Evolutionary conservation across 352 stramenopile genomes (phyloP), one percentile per base, ranked within the genome.

Genomic region (Phytophthora chlamydospora): DNA sequence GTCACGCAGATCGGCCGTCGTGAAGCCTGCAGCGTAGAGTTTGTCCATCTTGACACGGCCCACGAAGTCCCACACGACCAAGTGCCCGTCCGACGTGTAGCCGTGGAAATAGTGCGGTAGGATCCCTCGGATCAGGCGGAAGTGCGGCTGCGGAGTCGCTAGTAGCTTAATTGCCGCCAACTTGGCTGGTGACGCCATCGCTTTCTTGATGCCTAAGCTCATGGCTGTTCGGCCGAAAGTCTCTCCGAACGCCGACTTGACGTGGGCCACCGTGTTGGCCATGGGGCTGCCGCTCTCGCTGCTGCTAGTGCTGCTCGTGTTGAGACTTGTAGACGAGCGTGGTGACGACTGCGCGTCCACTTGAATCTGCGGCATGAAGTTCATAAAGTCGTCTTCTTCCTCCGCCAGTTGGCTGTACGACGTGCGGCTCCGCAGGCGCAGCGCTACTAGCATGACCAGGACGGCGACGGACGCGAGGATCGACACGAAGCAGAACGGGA

Each of bases 11-110:
- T 93, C 85, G 3, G 77, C 53, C 10, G 80, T 90, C 46, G 85
- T 91, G 41, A 91, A 93, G 29, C 85, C 82, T 3, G 69, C 81
- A 32, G 80, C 71, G 10, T 76, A 66, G 27, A 93, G 54, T 51
- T 81, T 82, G 43, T 91, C 82, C 79, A 90, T 84, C 46, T 93
- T 90, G 60, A 91, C 83, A 42, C 88, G 79, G 2, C 85, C 85
- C 12, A 93, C 38, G 29, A 91, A 91, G 35, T 93, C 85, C 82
- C 82, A 93, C 33, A 91, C 74, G 10, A 93, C 68, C 8, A 90
- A 76, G 53, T 91, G 62, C 7, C 85, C 85, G 12, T 83, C 66
- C 1, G 76, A 74, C 3, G 80, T 90, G 62, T 88, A 93, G 24
- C 85, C 85, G 40, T 93, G 85, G 24, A 83, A 91, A 27, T 85